A percentile compares a stretch with the other conserved stretches of the same genome.
Evolutionary conservation across 2,329 filamentous ascomycete species (phyloP).

Genomic region (Epichloe elymi): DNA sequence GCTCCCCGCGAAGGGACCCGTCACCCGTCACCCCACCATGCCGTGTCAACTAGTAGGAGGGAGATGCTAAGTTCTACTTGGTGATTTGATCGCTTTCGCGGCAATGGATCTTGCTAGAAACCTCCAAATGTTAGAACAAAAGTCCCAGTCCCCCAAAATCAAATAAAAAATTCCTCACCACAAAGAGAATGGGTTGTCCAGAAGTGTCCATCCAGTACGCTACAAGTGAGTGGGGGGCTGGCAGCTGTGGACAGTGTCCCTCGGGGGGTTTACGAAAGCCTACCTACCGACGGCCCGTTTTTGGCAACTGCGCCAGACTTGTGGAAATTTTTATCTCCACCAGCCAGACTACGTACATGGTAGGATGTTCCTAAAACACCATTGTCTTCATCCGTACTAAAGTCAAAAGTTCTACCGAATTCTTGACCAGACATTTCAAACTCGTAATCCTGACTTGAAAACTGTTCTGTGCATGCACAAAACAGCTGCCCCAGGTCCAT

Average conservation of each 20-base stretch:
- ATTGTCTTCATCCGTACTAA: neutral
- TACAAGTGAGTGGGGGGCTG: neutral
- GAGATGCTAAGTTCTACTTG: no score
- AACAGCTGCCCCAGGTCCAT: neutral
- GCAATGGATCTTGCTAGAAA: no score
- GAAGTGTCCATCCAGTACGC: no score
- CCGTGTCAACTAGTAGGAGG: no score
- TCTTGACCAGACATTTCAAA: neutral
- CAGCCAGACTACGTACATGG: neutral
- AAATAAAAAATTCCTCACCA: no score
- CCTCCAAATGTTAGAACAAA: no score
- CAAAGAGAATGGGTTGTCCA: no score
- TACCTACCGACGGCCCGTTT: neutral
- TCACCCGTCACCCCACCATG: no score
- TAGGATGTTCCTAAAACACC: neutral
- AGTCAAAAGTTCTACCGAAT: neutral
- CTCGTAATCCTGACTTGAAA: neutral
- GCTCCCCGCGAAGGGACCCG: no score
- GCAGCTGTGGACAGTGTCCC: neutral
- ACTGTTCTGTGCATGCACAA: neutral
- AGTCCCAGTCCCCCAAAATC: no score
- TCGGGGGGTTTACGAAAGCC: neutral
- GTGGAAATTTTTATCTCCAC: conserved; percentile 6
- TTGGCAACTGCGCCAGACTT: neutral
- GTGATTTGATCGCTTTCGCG: no score